Base-by-base conservation (phyloP, 202 grass and related monocot species). In the Schoenoplectus tabernaemontani region DNA sequence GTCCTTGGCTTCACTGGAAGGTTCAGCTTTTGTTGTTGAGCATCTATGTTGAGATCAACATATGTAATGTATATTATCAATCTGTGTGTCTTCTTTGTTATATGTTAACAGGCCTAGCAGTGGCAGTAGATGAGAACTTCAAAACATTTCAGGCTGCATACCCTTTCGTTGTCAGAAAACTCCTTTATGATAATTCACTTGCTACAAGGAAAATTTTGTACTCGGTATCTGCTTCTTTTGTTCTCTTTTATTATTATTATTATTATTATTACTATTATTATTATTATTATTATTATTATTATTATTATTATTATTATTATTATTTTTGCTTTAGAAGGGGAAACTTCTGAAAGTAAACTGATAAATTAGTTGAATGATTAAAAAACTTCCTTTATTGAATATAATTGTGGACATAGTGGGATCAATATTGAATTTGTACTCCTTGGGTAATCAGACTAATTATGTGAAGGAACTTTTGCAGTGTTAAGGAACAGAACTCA, bases 91-190 rank as follows among this genome's bases (percentile, higher is more conserved):
- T 44, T 16, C 33, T 17, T 47, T 58, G 46, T 78, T 82, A 69
- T 5, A 68, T 59, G 84, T 81, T 82, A 74, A 19, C 86, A 97
- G 95, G 95, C 70, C 80, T 97, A 78, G 95, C 95, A 7, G 62
- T 94, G 13, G 91, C 84, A 79, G 89, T 78, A 42, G 95, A 94
- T 38, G 56, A 48, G 68, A 90, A 79, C 64, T 97, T 97, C 79
- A 97, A 97, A 81, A 97, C 95, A 80, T 97, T 97, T 90, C 86
- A 90, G 83, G 87, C 91, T 81, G 91, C 95, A 86, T 97, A 97
- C 71, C 89, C 91, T 1, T 94, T 84, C 90, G 95, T 97, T 89
- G 81, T 92, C 42, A 77, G 48, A 82, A 94, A 94, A 75, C 95
- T 97, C 84, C 81, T 97, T 57, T 92, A 87, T 12, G 89, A 97